Evolutionary conservation across 345 rosid genomes (phyloP), one percentile per base, ranked within the genome.

Genomic region (Eucalyptus albens): DNA sequence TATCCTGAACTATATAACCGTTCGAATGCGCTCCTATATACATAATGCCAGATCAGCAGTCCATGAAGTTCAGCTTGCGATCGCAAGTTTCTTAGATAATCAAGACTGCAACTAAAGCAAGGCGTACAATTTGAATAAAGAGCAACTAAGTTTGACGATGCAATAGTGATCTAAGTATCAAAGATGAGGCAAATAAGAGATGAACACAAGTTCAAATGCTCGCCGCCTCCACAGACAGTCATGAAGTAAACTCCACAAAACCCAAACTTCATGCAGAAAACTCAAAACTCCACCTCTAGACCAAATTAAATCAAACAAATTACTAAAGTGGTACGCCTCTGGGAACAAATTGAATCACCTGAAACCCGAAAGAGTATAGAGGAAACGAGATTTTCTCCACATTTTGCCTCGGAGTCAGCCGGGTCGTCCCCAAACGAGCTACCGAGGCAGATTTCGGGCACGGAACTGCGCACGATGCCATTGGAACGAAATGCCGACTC

Each of bases 391-490:
- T 29, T 72, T 62, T 92, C 77, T 77, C 91, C 87, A 62, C 85
- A 77, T 77, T 87, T 55, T 87, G 88, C 16, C 56, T 83, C 40
- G 91, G 87, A 88, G 45, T 81, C 80, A 88, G 90, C 55, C 90
- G 90, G 86, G 89, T n/a, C 91, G 96, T 93, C 90, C 96, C 93
- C 81, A 91, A 88, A 27, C 92, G 88, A 92, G 91, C 91, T 50
- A 89, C 86, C n/a, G 92, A 89, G 89, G 93, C 92, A 88, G 95
- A 92, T 90, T 96, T 97, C 83, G 97, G 94, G 91, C 93, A 94
- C 40, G 99, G 96, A 86, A 94, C 92, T 2, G 96, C 91, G 82
- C 91, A 90, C 50, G 97, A 93, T 31, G 96, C 95, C 99, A 97
- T 97, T 87, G 19, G 72, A 24, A 65, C 29, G 49, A 40, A 33